Conservation (phyloP, 176 grass and related monocot genomes). For the Thalia dealbata region DNA sequence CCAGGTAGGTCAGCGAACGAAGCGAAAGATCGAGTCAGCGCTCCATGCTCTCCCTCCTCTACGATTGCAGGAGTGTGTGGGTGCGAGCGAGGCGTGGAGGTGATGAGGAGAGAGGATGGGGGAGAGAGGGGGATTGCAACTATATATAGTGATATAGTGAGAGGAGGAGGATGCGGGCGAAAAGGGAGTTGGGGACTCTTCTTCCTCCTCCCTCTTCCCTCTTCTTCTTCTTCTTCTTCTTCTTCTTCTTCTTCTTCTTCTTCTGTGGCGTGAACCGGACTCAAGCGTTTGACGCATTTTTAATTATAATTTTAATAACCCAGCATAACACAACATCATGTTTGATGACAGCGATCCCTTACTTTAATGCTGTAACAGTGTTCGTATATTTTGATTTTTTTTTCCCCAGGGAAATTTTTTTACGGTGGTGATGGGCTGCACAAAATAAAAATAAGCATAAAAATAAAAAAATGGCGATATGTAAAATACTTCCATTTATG, state of each 20-base stretch:
- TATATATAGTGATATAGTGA: slow-evolving; percentile 3
- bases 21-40: neutral
- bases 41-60: neutral
- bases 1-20: too few species aligned
- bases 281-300: slow-evolving; percentile 12
- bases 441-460: too few species aligned
- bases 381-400: too few species aligned
- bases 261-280: slow-evolving; percentile 2
- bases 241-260: too few species aligned
- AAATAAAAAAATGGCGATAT: too few species aligned
- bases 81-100: neutral
- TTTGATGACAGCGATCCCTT: slow-evolving; percentile 7
- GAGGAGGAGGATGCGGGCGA: slow-evolving; percentile 17
- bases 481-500: neutral
- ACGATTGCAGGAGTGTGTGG: neutral
- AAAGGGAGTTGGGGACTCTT: slow-evolving; percentile 1
- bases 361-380: too few species aligned
- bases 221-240: too few species aligned
- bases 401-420: too few species aligned
- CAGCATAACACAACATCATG: neutral
- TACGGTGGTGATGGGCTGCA: too few species aligned
- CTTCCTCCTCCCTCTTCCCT: too few species aligned
- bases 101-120: neutral
- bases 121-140: neutral
- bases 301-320: neutral